Evolutionary conservation across 2,329 filamentous ascomycete genomes (phyloP), one percentile per base, ranked within the genome.

Genomic region (Didymellaceae sp.): DNA sequence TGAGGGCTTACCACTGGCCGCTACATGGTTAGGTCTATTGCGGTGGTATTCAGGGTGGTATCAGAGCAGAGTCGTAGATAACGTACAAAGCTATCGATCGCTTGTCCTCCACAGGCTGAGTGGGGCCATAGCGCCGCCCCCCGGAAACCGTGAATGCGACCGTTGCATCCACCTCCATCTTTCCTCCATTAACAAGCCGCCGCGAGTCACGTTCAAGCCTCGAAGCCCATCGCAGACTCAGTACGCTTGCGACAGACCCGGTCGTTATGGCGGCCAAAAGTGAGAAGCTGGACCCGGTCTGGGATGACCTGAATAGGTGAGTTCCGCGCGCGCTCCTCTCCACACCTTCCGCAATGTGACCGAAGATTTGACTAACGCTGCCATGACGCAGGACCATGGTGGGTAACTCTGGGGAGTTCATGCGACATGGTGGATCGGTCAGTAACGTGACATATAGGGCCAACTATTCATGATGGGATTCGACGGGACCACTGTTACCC

Each of bases 401-500:
- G 63, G 57, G 69, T 67, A 55, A 57, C 53, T 48, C 45, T 22
- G 53, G 47, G 46, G 49, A 41, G 17, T 38, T 31, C 46, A 50
- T 52, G 41, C 52, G 41, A 48, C 60, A 45, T 45, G 44, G 46
- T 58, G 59, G 41, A 54, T 48, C 57, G 55, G 62, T 66, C 70
- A 65, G 68, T 54, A 40, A 51, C 42, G 61, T 59, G 59, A 54
- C 66, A 86, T 84, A 80, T 86, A 90, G 78, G 88, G 88, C 54
- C 88, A 91, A 78, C 83, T 87, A 78, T 80, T 91, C 73, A 87
- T 89, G 72, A 90, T 91, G 86, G 89, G 89, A 71, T 95, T 90
- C 80, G 89, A 94, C 78, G 90, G 90, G 54, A 90, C 88, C 46
- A 84, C 89, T 70, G 86, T 94, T 45, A 93, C 89, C 20, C 89